Evolutionary conservation across 108 stramenopile genomes (phyloP).

Genomic region (Cyclotella distinguenda): DNA sequence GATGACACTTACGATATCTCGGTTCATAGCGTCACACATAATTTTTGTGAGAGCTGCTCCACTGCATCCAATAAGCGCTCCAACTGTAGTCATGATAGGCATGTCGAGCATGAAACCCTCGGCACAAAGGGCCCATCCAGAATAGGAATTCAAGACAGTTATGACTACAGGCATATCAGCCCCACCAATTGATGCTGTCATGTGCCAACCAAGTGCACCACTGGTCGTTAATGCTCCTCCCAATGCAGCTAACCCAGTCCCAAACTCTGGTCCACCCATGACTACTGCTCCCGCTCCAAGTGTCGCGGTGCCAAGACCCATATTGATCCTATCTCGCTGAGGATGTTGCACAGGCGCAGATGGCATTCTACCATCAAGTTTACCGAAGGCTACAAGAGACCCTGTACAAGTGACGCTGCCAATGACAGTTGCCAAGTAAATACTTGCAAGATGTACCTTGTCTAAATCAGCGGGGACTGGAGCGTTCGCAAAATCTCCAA

Average conservation of each 20-base stretch:
- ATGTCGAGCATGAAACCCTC: constrained; percentile 99
- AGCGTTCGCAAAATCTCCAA: constrained; percentile 85
- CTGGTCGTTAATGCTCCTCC: constrained; percentile 82
- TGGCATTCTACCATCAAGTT: constrained; percentile 86
- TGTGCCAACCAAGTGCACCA: constrained; percentile 91
- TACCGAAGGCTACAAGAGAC: constrained; percentile 97
- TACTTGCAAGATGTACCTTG: constrained; percentile 77
- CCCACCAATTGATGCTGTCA: constrained; percentile 97
- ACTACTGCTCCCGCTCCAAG: constrained; percentile 86
- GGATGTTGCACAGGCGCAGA: constrained; percentile 79
- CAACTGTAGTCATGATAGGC: constrained; percentile 96
- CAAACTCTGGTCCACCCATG: constrained; percentile 76
- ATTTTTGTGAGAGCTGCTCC: constrained; percentile 98
- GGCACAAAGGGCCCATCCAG: constrained; percentile 94
- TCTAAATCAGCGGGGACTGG: constrained; percentile 72
- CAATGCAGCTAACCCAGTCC: constrained; percentile 77
- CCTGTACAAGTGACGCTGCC: constrained; percentile 97
- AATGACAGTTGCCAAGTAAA: constrained; percentile 96
- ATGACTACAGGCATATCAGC: constrained; percentile 99
- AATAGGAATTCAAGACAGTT: constrained; percentile 96
- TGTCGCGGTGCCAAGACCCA: constrained; percentile 90
- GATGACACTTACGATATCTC: constrained; percentile 94
- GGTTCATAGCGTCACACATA: constrained; percentile 99
- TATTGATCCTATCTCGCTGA: constrained; percentile 87
- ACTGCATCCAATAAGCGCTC: constrained; percentile 98